Percentiles rank a stretch among this genome's conserved stretches.
phyloP scores from a whole-genome alignment of 305 asterid genomes.

The Petunia hybrid region DNA sequence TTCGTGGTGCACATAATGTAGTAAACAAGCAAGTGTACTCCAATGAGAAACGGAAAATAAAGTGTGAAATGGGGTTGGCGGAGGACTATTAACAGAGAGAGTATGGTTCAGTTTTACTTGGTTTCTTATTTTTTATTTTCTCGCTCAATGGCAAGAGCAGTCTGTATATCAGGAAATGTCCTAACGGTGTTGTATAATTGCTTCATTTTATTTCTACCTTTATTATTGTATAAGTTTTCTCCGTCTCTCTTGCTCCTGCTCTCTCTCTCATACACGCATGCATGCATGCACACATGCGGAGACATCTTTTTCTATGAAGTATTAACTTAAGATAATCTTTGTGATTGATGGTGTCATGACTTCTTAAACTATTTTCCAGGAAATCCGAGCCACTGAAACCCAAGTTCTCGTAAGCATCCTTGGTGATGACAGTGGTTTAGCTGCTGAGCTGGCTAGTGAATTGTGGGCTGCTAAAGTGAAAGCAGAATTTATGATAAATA shows the following conservation, averaged over 20 bases:
- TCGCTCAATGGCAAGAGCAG: not conserved
- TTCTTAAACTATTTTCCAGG: constrained; percentile 45
- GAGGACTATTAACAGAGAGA: not conserved
- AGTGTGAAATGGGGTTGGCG: not conserved
- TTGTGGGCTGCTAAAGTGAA: constrained; percentile 79
- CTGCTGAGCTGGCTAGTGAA: constrained; percentile 69
- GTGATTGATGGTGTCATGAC: constrained; percentile 3
- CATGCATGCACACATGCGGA: no score
- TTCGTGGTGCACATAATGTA: constrained; percentile 13
- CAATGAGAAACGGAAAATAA: not conserved
- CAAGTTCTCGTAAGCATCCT: constrained; percentile 87
- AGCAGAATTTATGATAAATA: constrained; percentile 70
- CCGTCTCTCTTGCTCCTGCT: not conserved
- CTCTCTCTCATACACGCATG: not conserved
- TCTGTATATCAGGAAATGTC: not conserved
- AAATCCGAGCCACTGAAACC: constrained; percentile 78
- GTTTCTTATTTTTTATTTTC: not conserved
- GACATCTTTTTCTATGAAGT: not conserved
- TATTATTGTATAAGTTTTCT: no score
- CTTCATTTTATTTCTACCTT: not conserved
- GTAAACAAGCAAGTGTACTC: not conserved
- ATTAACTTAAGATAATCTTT: not conserved
- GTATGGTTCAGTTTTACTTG: constrained; percentile 15
- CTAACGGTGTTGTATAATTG: not conserved
- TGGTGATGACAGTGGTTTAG: constrained; percentile 75